Base-by-base conservation (phyloP, 2,329 filamentous ascomycete species). In the Gliomastix tumulicola region DNA sequence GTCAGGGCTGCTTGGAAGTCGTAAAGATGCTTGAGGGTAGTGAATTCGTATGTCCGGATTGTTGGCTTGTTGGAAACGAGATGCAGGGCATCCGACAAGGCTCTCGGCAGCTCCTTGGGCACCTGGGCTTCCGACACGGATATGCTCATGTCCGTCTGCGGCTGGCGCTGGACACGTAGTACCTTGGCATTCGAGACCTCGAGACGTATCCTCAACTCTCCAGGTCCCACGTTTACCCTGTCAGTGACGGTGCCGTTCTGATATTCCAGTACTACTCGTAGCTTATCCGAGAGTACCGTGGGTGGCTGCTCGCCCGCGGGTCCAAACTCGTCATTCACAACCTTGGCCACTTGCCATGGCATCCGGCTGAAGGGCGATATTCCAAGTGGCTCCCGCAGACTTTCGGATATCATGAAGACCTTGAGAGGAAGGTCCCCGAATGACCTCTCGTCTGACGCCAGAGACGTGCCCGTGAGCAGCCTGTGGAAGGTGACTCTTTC, bases 201-300 rank as follows among this genome's bases (percentile, higher is more conserved):
- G 22, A 88, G 64, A 21, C 76, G 70, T 34, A 88, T 56, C 48
- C 77, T 76, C 47, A 88, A 55, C 57, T 88, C 83, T n/a, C 84
- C 84, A 10, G 82, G 81, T 3, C 72, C 81, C 49, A 94, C 69
- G 47, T 94, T 94, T 51, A 95, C 70, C 25, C 88, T 77, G 59
- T 96, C 89, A 3, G 85, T 87, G 13, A 94, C 67, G 30, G 81
- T 86, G 34, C 88, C 86, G 46, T 82, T 79, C 42, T 83, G 76
- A 45, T 84, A 86, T 39, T 88, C 80, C 21, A 86, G 69, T 36
- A 94, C 73, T 15, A 94, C 70, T 20, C 88, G 77, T 42, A 95
- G 63, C 47, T 75, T 76, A 49, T 92, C 83, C 1, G 87, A 86
- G 36, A 89, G 69, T 20, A 94, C 79, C 0, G 84, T 87, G 3